Evolutionary conservation across 768 basidiomycete genomes (phyloP).

Genomic region (Panellus pusillus): DNA sequence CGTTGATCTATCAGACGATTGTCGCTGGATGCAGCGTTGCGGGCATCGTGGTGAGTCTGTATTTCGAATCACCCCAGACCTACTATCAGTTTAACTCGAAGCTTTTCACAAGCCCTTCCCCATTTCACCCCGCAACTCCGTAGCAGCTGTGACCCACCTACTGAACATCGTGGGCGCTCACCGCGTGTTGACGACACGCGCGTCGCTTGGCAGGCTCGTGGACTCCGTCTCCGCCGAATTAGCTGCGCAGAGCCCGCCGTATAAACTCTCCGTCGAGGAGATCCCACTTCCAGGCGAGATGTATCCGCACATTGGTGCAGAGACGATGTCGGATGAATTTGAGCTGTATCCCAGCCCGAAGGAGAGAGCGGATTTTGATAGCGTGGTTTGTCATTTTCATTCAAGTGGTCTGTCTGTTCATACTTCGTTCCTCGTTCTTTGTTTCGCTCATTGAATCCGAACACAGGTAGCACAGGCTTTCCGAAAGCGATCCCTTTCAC

Average conservation of each 20-base stretch:
- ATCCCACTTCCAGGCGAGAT: slow-evolving; percentile 32
- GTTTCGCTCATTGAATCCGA: no score
- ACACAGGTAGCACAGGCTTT: slow-evolving; percentile 15
- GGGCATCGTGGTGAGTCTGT: slow-evolving; percentile 34
- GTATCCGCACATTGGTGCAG: slow-evolving; percentile 42
- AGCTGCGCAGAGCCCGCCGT: slow-evolving; percentile 12
- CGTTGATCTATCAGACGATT: slow-evolving; percentile 45
- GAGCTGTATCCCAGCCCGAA: slow-evolving; percentile 26
- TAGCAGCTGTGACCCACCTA: slow-evolving; percentile 36
- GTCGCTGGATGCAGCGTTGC: slow-evolving; percentile 38
- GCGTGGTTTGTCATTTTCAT: slow-evolving; percentile 40
- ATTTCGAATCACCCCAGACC: not conserved
- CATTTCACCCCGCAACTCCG: slow-evolving; percentile 43
- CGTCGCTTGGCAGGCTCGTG: slow-evolving; percentile 29
- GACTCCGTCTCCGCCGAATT: slow-evolving; percentile 28
- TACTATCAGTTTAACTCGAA: not conserved
- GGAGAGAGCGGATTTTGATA: slow-evolving; percentile 18
- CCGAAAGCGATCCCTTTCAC: slow-evolving; percentile 14
- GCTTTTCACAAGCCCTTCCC: slow-evolving; percentile 41
- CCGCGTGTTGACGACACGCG: slow-evolving; percentile 33
- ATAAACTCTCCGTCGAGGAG: slow-evolving; percentile 32
- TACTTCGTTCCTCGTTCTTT: no score
- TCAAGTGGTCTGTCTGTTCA: slow-evolving; percentile 24
- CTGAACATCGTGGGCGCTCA: slow-evolving; percentile 38
- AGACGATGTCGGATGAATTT: slow-evolving; percentile 31